A percentile compares a stretch with the other conserved stretches of the same genome.
phyloP scores from a whole-genome alignment of 2,329 filamentous ascomycete species.

The Teratosphaeria pseudoeucalypti region DNA sequence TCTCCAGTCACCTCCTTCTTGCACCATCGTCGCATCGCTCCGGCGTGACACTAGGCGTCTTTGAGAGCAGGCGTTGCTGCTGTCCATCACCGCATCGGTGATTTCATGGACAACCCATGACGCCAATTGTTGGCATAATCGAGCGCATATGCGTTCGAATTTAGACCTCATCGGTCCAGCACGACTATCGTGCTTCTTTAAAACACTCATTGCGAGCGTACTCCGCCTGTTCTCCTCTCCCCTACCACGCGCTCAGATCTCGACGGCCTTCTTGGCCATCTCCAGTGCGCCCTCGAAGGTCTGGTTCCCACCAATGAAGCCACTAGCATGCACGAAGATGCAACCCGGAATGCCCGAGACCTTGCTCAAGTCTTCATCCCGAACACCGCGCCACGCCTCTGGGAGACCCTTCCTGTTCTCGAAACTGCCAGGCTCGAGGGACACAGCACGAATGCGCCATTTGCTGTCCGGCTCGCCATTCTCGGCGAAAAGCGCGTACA shows the following conservation, averaged over 20 bases:
- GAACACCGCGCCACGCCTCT: slow-evolving; percentile 81
- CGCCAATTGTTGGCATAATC: not conserved
- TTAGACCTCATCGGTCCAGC: not conserved
- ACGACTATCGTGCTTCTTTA: not conserved
- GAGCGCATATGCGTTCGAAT: not conserved
- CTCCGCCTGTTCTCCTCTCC: not conserved
- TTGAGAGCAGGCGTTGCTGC: not conserved
- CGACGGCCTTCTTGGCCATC: slow-evolving; percentile 72
- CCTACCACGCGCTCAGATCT: slow-evolving; percentile 15
- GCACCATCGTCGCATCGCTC: not conserved
- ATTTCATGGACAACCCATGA: not conserved
- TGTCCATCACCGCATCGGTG: not conserved
- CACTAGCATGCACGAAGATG: slow-evolving; percentile 87
- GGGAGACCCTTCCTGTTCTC: slow-evolving; percentile 84
- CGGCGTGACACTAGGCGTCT: not conserved
- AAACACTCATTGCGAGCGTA: not conserved
- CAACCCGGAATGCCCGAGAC: slow-evolving; percentile 60
- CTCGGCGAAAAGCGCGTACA: slow-evolving; percentile 90
- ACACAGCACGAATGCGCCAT: slow-evolving; percentile 93
- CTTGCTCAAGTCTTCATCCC: slow-evolving; percentile 73
- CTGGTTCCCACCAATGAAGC: slow-evolving; percentile 93
- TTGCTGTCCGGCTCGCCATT: slow-evolving; percentile 62
- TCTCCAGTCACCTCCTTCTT: not conserved
- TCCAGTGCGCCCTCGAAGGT: slow-evolving; percentile 77
- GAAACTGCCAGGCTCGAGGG: slow-evolving; percentile 74